Evolutionary conservation across 345 rosid species (phyloP), one percentile per base, ranked within the genome.

Genomic region (Arabis alpina): DNA sequence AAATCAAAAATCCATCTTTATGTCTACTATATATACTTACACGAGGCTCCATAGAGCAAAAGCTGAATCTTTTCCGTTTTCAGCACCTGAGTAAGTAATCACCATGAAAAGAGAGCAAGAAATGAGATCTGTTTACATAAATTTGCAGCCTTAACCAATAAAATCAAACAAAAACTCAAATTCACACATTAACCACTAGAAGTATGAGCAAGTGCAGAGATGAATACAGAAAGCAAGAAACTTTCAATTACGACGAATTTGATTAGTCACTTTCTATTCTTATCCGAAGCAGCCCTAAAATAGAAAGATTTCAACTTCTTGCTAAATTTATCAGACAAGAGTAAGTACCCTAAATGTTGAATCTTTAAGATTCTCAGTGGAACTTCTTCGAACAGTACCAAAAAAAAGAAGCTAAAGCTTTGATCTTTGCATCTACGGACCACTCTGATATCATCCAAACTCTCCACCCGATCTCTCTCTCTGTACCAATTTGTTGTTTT

Each of bases 341-440:
- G 73, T 52, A 75, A 27, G 73, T 52, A 75, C 64, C 59, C 43
- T 34, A 69, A 76, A 49, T 54, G 74, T 69, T 62, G 75, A 76
- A 69, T 41, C 75, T 69, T 69, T 19, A 55, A 48, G 55, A 30
- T 54, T 54, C 54, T 41, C 23, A 55, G 47, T 45, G 60, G 54
- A 48, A 30, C n/a, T 76, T 63, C 71, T 54, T 45, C 49, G 9
- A 61, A 56, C 15, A 4, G 40, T 47, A 59, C 61, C 19, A 10
- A 32, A 5, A 36, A n/a, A 15, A 28, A 5, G n/a, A n/a, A n/a
- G n/a, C n/a, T 34, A 60, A 0, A 60, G 68, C 68, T 62, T 54
- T 69, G 37, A 75, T 25, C 44, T 48, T 64, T 69, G 65, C 58
- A 55, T 62, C 75, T 48, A 54, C 60, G 42, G 61, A 62, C 70